Conservation (phyloP, 441 rosid genomes). For the Breynia disticha region DNA sequence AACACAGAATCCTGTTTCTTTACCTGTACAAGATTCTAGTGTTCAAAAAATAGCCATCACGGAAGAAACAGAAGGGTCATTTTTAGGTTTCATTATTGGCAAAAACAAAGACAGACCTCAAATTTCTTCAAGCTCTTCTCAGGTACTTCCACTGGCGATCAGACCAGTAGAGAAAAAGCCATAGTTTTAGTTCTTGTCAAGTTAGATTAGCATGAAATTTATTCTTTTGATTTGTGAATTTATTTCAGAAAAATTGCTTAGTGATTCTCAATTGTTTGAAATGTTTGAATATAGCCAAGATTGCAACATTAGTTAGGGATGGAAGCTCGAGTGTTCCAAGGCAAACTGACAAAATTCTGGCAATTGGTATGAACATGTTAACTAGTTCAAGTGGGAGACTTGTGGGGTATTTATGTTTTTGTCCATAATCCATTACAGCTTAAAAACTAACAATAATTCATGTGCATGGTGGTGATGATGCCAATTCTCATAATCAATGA, state of each 20-base stretch:
- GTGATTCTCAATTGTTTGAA: conserved; percentile 2
- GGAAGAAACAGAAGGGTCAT: conserved; percentile 40
- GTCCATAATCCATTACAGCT: conserved; percentile 3
- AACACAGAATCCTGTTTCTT: conserved; percentile 5
- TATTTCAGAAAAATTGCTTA: conserved; percentile 10
- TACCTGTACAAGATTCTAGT: conserved; percentile 20
- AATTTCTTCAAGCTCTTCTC: conserved; percentile 39
- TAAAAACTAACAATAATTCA: no score
- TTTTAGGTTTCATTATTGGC: conserved; percentile 41
- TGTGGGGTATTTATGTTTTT: conserved; percentile 19
- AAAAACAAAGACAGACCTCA: conserved; percentile 32
- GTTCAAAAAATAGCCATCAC: neutral
- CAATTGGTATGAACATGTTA: conserved; percentile 12
- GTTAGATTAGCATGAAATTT: conserved; percentile 7
- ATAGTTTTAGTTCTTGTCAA: no score
- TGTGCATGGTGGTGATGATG: no score
- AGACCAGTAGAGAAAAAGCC: neutral
- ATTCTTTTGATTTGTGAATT: conserved; percentile 11
- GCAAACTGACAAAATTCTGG: conserved; percentile 1
- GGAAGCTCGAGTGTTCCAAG: no score
- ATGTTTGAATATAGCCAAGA: no score
- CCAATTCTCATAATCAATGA: no score
- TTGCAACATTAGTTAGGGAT: no score
- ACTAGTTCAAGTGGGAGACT: conserved; percentile 11
- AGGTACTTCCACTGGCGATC: conserved; percentile 50